Base-by-base conservation (phyloP, 177 flowering plant genomes). In the Vitis hybrid region DNA sequence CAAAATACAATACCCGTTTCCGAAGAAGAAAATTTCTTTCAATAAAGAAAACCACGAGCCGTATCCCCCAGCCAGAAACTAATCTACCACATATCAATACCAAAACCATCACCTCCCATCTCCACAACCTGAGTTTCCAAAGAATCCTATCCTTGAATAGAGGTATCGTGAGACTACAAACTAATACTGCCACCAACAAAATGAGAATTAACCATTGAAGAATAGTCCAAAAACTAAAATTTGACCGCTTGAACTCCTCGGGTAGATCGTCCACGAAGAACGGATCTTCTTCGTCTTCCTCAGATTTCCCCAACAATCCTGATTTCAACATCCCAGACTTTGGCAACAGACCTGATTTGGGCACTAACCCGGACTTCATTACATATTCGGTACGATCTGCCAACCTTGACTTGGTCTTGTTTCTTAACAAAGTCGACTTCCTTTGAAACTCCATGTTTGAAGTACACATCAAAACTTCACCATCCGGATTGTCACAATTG, bases 241-340 rank as follows among this genome's bases (percentile, higher is more conserved):
- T 83, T 0, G 16, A 52, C 52, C 46, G 78, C 57, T 60, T 84
- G 51, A 52, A 89, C 35, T 89, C 84, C 3, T 82, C 87, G 0
- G 91, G 91, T 6, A 84, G n/a, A 60, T 86, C 93, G 11, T 82
- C 89, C 6, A 70, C 88, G 2, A 65, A 60, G 19, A 87, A 81
- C 1, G 86, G 85, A 63, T 86, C 89, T 8, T 89, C 93, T 0
- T 87, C 93, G 0, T 89, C 91, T 0, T 81, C 87, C 6, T 6
- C 3, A 5, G 19, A n/a, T 40, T 65, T 75, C 2, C 76, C 69
- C 12, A 81, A 4, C 12, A 40, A 76, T 4, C 62, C 89, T 91
- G 16, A 87, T 18, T 64, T 80, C 32, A 85, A 2, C 14, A 35
- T 81, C 52, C 55, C 74, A 55, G 62, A 82, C 35, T 67, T 65